Evolutionary conservation across 768 basidiomycete genomes (phyloP).

Genomic region (Lentinula lateritia): DNA sequence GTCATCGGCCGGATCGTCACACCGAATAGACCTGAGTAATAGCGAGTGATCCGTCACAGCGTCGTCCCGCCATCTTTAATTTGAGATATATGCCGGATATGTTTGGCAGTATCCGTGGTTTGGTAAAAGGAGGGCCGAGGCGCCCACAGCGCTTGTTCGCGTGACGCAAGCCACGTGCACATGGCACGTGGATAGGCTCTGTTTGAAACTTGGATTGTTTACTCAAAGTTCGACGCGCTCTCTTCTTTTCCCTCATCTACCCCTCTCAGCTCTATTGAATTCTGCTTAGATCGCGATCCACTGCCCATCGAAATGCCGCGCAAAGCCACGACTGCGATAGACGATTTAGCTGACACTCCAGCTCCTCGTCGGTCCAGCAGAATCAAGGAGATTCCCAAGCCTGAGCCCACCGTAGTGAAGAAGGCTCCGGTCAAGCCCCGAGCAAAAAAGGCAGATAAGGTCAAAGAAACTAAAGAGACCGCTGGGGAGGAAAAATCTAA

Average conservation of each 20-base stretch:
- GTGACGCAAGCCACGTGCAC: not conserved
- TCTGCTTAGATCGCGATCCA: not conserved
- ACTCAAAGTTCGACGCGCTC: not conserved
- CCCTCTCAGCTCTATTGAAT: not conserved
- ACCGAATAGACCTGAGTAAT: not conserved
- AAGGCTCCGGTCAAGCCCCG: constrained; percentile 62
- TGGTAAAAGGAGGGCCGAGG: not conserved
- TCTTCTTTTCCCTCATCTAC: constrained; percentile 4
- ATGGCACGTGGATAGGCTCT: not conserved
- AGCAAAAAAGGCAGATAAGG: constrained; percentile 44
- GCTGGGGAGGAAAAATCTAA: constrained; percentile 58
- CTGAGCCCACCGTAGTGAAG: constrained; percentile 39
- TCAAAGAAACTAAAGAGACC: constrained; percentile 21
- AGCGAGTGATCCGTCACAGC: too few relatives aligned
- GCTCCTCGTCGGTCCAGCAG: constrained; percentile 69
- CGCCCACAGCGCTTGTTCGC: not conserved
- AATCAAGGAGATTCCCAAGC: constrained; percentile 68
- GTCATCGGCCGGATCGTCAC: not conserved
- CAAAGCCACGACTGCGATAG: constrained; percentile 51
- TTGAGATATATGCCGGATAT: not conserved
- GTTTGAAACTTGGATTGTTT: not conserved
- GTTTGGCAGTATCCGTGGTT: not conserved
- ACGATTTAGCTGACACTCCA: constrained; percentile 30
- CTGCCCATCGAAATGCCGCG: constrained; percentile 50
- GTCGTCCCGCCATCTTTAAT: not conserved